Evolutionary conservation across 169 alveolate genomes (phyloP), one percentile per base, ranked within the genome.

Genomic region (Plasmodium coatneyi): DNA sequence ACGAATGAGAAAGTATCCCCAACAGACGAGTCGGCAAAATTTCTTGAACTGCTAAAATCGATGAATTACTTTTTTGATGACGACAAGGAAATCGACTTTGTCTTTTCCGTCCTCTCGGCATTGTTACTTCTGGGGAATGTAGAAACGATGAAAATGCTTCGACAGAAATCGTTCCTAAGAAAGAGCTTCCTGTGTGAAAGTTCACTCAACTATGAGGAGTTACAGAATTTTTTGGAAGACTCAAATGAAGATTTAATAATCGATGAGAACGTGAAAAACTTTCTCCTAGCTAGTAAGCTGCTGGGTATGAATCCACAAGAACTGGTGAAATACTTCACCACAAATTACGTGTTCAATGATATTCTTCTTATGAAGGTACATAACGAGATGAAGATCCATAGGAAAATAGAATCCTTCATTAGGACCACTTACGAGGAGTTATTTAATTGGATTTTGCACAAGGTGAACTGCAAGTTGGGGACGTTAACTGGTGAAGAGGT

Each of bases 71-170:
- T 89, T 41, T 80, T 89, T 78, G 94, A 89, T 41, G 90, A 89
- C 46, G 90, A 89, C n/a, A 86, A 86, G 66, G 90, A 89, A 72
- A 79, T 89, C 4, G 87, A 60, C 19, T 79, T 89, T 89, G 54
- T 89, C 36, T 89, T 89, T 41, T 89, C 94, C 4, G 9, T 80
- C 28, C 89, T 89, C 1, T 89, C 94, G 16, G 94, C 83, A 36
- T 39, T 89, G 60, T 43, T 89, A 49, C 71, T 89, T 14, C 66
- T 89, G 41, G 94, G 94, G 34, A 89, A 89, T 60, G 22, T 80
- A 10, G 80, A 84, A 19, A 74, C 43, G 19, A 60, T 84, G 66
- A 84, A 52, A 84, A 9, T 41, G 0, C 28, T 82, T 0, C 66
- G 71, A 22, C 22, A 74, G 7, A 84, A 74, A 46, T 72, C 78